Evolutionary conservation across 2,329 filamentous ascomycete genomes (phyloP), one percentile per base, ranked within the genome.

Genomic region (Torrubiella hemipterigena): DNA sequence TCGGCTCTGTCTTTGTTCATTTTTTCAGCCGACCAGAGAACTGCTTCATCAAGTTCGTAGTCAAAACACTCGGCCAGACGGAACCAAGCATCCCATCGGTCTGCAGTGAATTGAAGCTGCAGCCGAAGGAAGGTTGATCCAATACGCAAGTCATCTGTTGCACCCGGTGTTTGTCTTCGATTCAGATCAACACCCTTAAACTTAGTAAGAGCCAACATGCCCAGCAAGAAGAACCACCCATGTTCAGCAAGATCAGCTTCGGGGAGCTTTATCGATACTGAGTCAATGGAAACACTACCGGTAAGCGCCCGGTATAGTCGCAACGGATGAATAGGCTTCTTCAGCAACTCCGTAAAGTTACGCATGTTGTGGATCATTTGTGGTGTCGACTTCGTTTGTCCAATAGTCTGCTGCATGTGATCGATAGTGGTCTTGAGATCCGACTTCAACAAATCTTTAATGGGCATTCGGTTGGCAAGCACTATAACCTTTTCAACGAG

Each of bases 1-100:
- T 93, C 84, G 4, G 63, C 59, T 33, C 81, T 76, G 44, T 81
- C 79, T 49, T 81, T 89, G 55, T 93, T 93, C 56, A 93, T 78
- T 54, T 93, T 93, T 43, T 93, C 85, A 1, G 85, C 82, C 14
- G 79, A 81, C 86, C 86, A 93, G 5, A 87, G 72, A 5, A 93
- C 81, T 6, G 78, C 74, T 52, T 94, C 86, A 39, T 94, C 86
- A 11, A 93, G 62, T 45, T 93, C 85, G 30, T 83, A 80, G 52
- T 94, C 86, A 46, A 85, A 87, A 29, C 81, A 84, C 51, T 93
- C 85, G 1, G 80, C 86, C 16, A 93, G 68, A 10, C 84, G 73
- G 51, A 89, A 91, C 86, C 86, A 94, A 0, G 82, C 81, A 50
- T 93, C 82, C 86, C 86, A 94, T 34, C 77, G 75, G 24, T 85